Conservation (phyloP, 2,329 filamentous ascomycete species). For the Aspergillus awamori region DNA sequence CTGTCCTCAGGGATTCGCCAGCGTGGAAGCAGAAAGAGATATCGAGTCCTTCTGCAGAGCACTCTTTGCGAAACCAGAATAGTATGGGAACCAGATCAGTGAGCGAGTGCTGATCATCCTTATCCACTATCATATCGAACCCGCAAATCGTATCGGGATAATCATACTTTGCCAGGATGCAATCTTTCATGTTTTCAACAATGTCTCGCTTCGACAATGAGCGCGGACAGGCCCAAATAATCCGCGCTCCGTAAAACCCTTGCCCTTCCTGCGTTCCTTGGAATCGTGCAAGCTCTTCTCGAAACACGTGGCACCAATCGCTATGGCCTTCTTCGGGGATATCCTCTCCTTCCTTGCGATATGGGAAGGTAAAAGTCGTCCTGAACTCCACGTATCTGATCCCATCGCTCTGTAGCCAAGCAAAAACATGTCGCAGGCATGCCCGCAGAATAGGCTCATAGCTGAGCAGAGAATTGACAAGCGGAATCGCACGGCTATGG, state of each 20-base stretch:
- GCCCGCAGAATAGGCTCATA: conserved; percentile 87
- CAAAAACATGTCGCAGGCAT: conserved; percentile 73
- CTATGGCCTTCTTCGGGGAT: conserved; percentile 67
- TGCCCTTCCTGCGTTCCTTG: conserved; percentile 70
- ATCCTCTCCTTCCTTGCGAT: conserved; percentile 66
- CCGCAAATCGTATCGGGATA: conserved; percentile 81
- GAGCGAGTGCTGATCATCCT: conserved; percentile 76
- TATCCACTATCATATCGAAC: conserved; percentile 87
- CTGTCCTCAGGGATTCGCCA: conserved; percentile 81
- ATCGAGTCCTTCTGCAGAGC: conserved; percentile 73
- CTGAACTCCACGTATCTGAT: conserved; percentile 83
- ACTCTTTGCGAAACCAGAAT: conserved; percentile 92
- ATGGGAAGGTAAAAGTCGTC: conserved; percentile 72
- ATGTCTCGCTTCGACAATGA: conserved; percentile 65
- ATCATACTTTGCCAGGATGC: conserved; percentile 76
- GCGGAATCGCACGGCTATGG: conserved; percentile 73
- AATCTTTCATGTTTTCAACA: conserved; percentile 81
- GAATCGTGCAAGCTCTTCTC: conserved; percentile 78
- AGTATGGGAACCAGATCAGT: conserved; percentile 78
- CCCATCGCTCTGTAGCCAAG: conserved; percentile 74
- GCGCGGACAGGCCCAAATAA: conserved; percentile 82
- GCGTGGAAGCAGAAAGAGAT: conserved; percentile 97
- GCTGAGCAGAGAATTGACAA: conserved; percentile 74
- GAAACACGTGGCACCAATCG: conserved; percentile 71
- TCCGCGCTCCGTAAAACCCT: conserved; percentile 79